Evolutionary conservation across 495 filamentous ascomycete genomes (phyloP).

Genomic region (Trichocladium uniseriatum): DNA sequence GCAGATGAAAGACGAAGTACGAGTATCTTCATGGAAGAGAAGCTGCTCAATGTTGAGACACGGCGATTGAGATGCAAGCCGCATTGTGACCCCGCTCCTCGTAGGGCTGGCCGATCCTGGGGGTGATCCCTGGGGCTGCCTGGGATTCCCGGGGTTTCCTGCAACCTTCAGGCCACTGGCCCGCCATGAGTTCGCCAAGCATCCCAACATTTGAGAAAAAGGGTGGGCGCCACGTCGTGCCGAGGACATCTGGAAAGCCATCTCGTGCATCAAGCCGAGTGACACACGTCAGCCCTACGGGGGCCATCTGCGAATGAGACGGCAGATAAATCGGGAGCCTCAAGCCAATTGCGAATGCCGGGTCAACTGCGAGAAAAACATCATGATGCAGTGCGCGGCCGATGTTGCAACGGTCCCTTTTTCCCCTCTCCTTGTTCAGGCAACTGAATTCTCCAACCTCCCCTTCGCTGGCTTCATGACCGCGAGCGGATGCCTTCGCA

Average conservation of each 20-base stretch:
- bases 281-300: constrained; percentile 6
- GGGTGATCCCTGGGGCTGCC: background rate
- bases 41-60: too few species aligned
- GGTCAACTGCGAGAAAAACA: background rate
- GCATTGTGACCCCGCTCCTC: background rate
- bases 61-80: too few species aligned
- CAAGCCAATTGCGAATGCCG: background rate
- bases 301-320: constrained; percentile 1
- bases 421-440: background rate
- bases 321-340: constrained; percentile 4
- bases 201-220: too few species aligned
- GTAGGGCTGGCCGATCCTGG: constrained; percentile 2
- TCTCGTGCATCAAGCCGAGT: constrained; percentile 1
- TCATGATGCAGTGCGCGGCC: constrained; percentile 6
- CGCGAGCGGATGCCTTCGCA: background rate
- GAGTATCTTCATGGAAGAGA: too few species aligned
- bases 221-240: too few species aligned
- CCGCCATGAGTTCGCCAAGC: background rate
- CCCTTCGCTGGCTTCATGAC: background rate
- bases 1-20: too few species aligned
- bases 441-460: background rate
- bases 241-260: too few species aligned
- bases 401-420: background rate
- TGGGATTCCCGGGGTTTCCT: background rate
- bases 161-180: too few species aligned